phyloP scores from a whole-genome alignment of 169 alveolate genomes.

The Plasmodium gaboni region DNA sequence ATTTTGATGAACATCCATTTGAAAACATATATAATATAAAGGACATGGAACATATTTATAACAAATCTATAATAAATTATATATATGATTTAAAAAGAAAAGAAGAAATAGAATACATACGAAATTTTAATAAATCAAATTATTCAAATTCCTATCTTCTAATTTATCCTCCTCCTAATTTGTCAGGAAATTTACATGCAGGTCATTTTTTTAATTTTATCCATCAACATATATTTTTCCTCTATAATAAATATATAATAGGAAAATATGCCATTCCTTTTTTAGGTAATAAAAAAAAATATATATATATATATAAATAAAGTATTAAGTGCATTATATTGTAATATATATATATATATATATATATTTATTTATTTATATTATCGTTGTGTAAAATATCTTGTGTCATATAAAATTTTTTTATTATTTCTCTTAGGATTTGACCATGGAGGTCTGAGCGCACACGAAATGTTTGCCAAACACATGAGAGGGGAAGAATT shows the following conservation, averaged over 20 bases:
- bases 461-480: slow-evolving; percentile 46
- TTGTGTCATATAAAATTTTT: too few relatives aligned
- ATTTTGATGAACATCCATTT: background rate
- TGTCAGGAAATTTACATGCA: slow-evolving; percentile 62
- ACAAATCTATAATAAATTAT: background rate
- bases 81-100: slow-evolving; percentile 11
- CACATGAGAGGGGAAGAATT: background rate
- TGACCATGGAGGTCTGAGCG: slow-evolving; percentile 67
- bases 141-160: slow-evolving; percentile 31
- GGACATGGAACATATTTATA: slow-evolving; percentile 17
- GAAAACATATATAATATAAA: slow-evolving; percentile 4
- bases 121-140: slow-evolving; percentile 4
- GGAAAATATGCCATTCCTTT: slow-evolving; percentile 15
- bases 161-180: slow-evolving; percentile 56
- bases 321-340: background rate
- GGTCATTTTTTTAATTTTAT: slow-evolving; percentile 51
- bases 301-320: background rate
- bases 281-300: slow-evolving; percentile 6
- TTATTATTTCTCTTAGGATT: slow-evolving; percentile 6
- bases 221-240: slow-evolving; percentile 17
- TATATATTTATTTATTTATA: background rate
- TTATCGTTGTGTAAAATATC: background rate
- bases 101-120: slow-evolving; percentile 12
- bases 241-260: slow-evolving; percentile 26
- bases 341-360: background rate